phyloP scores from a whole-genome alignment of 2,329 filamentous ascomycete species.

The Fusarium concolor region DNA sequence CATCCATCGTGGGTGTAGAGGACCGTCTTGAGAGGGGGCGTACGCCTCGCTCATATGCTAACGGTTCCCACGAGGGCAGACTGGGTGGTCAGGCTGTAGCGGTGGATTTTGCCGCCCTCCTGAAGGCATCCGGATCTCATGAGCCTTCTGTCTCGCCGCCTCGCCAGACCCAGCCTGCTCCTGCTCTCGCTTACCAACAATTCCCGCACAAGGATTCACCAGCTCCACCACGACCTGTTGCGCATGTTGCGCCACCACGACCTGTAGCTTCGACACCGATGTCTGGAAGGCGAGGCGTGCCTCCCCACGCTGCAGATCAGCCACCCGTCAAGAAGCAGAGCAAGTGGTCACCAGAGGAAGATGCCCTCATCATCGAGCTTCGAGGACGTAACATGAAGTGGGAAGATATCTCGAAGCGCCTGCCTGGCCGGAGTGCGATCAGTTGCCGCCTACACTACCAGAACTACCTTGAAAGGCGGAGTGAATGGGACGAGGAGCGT shows the following conservation, averaged over 20 bases:
- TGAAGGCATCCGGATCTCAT: conserved; percentile 81
- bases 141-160: conserved; percentile 69
- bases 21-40: conserved; percentile 46
- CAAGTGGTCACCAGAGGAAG: conserved; percentile 95
- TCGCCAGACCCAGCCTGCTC: conserved; percentile 43
- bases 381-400: conserved; percentile 95
- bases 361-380: conserved; percentile 92
- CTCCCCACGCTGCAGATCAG: conserved; percentile 67
- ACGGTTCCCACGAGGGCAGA: conserved; percentile 44
- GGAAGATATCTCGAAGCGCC: conserved; percentile 94
- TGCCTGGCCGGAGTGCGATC: conserved; percentile 92
- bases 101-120: conserved; percentile 94
- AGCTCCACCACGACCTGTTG: conserved; percentile 38
- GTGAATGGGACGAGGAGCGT: conserved; percentile 96
- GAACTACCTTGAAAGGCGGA: conserved; percentile 93
- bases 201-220: conserved; percentile 40
- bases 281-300: conserved; percentile 51
- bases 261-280: conserved; percentile 51
- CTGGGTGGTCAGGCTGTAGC: conserved; percentile 65
- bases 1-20: conserved; percentile 47
- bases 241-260: conserved; percentile 41
- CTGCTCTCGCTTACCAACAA: conserved; percentile 26
- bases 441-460: conserved; percentile 96
- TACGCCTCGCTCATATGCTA: conserved; percentile 47
- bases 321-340: conserved; percentile 92